phyloP scores from a whole-genome alignment of 495 filamentous ascomycete genomes.

The Tuber melanosporum region DNA sequence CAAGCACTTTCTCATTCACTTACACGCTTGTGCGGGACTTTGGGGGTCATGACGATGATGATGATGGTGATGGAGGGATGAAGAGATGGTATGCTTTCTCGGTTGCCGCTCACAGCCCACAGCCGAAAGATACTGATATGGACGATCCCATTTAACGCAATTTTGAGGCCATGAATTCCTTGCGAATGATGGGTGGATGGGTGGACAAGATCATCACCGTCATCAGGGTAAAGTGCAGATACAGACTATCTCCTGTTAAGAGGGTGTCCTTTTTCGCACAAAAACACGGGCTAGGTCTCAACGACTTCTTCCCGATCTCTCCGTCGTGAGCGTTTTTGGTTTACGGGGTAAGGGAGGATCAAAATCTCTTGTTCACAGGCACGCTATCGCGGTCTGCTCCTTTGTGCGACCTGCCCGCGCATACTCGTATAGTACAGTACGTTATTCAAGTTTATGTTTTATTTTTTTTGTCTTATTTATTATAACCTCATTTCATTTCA shows the following conservation, averaged over 20 bases:
- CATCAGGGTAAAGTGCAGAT: background rate
- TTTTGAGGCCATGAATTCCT: background rate
- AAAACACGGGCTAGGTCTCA: background rate
- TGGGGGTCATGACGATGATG: background rate
- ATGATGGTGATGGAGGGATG: background rate
- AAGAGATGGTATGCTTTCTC: background rate
- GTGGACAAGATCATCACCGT: background rate
- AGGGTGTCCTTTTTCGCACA: background rate
- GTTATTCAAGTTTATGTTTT: background rate
- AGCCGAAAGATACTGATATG: background rate
- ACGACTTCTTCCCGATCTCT: background rate
- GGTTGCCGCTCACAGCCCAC: background rate
- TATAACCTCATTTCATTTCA: slow-evolving; percentile 4
- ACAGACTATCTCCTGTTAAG: background rate
- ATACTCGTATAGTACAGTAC: too few species aligned
- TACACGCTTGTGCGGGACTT: background rate
- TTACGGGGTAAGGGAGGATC: background rate
- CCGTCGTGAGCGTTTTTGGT: background rate
- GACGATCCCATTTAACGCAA: background rate
- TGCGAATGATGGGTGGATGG: background rate
- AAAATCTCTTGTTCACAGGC: background rate
- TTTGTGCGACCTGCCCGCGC: background rate
- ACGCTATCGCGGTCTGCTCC: background rate
- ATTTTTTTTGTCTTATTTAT: background rate
- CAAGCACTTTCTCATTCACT: background rate